Base-by-base conservation (phyloP, 495 filamentous ascomycete genomes). In the Jackrogersella minutella region DNA sequence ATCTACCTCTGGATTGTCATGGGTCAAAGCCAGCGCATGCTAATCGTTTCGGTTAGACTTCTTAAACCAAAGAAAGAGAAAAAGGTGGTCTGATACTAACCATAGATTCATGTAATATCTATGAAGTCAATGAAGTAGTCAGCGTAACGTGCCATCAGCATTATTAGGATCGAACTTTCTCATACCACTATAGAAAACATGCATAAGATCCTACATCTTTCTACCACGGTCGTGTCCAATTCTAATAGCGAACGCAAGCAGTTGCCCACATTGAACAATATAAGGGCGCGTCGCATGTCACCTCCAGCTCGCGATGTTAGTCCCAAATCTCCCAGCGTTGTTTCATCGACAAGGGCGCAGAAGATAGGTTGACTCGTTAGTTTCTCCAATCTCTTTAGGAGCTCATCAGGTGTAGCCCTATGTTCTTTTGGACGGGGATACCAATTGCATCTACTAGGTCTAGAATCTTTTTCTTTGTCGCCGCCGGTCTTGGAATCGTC, bases 41-140 rank as follows among this genome's bases (percentile, higher is more conserved):
- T 62, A 55, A n/a, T 33, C 7, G n/a, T 30, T 17, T 17, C 3
- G 26, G 37, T 62, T 14, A 55, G 50, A 9, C n/a, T 36, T 43
- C 9, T 16, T 47, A 9, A 3, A n/a, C 2, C 2, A 47, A 13
- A 1, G 16, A 1, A 13, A 4, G n/a, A 13, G 4, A n/a, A n/a
- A 39, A 19, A n/a, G 11, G 4, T 8, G 3, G 2, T 19, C 14
- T 16, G n/a, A 46, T 1, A n/a, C 49, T 44, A 21, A 62, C 59
- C 40, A 5, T 3, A 19, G 55, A 19, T 17, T 62, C 59, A 28
- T 62, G 59, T 0, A 62, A 9, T 0, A 62, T 11, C 59, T 62
- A 19, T 5, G 19, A 30, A 26, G 30, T 22, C 14, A 22, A 46
- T 28, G 11, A 39, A 54, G 19, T 4, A 14, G 22, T 44, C 31